phyloP scores from a whole-genome alignment of 2,329 filamentous ascomycete species.

The Sarocladiaceae sp. region DNA sequence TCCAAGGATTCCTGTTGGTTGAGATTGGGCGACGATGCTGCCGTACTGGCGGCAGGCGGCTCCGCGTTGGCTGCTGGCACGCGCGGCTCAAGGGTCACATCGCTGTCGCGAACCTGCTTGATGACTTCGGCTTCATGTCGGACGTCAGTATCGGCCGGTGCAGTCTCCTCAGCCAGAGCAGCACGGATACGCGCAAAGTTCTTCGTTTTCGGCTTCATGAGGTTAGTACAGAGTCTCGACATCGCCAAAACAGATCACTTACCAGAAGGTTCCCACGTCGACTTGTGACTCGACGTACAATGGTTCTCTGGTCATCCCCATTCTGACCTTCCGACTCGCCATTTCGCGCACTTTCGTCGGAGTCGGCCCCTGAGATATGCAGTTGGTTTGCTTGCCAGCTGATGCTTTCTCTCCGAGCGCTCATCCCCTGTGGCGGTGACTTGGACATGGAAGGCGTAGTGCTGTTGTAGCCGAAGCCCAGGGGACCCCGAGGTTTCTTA shows the following conservation, averaged over 20 bases:
- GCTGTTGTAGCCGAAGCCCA: slow-evolving; percentile 48
- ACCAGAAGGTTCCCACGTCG: slow-evolving; percentile 84
- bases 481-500: slow-evolving; percentile 42
- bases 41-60: slow-evolving; percentile 45
- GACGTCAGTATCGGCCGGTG: slow-evolving; percentile 82
- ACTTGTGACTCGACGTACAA: slow-evolving; percentile 77
- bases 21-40: slow-evolving; percentile 63
- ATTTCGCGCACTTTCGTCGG: slow-evolving; percentile 39
- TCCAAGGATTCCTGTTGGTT: slow-evolving; percentile 60
- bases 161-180: slow-evolving; percentile 78
- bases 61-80: slow-evolving; percentile 30
- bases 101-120: slow-evolving; percentile 86
- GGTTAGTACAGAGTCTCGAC: slow-evolving; percentile 20
- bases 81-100: slow-evolving; percentile 49
- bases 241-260: slow-evolving; percentile 26
- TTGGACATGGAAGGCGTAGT: slow-evolving; percentile 48
- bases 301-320: slow-evolving; percentile 59
- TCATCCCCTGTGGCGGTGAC: slow-evolving; percentile 59
- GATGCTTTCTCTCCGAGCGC: slow-evolving; percentile 74
- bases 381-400: slow-evolving; percentile 86
- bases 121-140: slow-evolving; percentile 92
- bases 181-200: slow-evolving; percentile 90
- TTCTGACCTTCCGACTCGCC: slow-evolving; percentile 45
- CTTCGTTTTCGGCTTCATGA: slow-evolving; percentile 79
- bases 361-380: slow-evolving; percentile 68